Conservation (phyloP, 371 early-diverging fungal genomes). For the Chytridiales sp. region DNA sequence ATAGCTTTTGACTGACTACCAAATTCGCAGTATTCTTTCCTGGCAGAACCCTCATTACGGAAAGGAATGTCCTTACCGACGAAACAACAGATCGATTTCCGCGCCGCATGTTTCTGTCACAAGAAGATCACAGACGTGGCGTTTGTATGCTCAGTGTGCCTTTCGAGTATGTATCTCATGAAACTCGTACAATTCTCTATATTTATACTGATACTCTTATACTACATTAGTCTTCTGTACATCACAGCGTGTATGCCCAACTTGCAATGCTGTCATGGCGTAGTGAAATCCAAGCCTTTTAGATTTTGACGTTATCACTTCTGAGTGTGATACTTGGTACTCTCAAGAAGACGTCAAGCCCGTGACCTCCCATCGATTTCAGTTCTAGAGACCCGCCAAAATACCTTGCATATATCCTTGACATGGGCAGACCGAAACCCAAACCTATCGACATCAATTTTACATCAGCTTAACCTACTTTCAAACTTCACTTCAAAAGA, state of each 20-base stretch:
- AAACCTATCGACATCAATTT: constrained; percentile 20
- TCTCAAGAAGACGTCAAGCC: constrained; percentile 89
- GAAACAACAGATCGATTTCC: constrained; percentile 83
- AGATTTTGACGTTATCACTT: too few species aligned
- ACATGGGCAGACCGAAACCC: constrained; percentile 86
- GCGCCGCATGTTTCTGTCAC: constrained; percentile 97
- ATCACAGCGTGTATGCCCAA: too few species aligned
- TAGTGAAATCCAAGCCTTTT: too few species aligned
- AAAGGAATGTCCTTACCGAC: constrained; percentile 69
- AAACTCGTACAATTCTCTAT: too few species aligned
- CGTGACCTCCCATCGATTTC: constrained; percentile 82
- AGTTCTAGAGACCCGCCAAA: constrained; percentile 91
- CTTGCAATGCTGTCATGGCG: too few species aligned
- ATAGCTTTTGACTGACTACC: background rate
- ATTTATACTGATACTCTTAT: too few species aligned
- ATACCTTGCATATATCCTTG: constrained; percentile 88
- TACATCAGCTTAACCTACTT: background rate
- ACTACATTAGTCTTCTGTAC: too few species aligned
- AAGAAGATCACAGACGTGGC: constrained; percentile 87
- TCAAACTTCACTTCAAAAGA: too few species aligned
- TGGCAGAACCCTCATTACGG: constrained; percentile 78
- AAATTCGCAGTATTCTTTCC: constrained; percentile 65
- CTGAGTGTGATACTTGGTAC: constrained; percentile 67
- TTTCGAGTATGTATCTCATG: constrained; percentile 89
- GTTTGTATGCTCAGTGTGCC: constrained; percentile 93